These are phyloP conservation scores for Penicillium cinerascens DNA, from an alignment of 495 filamentous ascomycete genomes.

Conservation along the genomic window DNA sequence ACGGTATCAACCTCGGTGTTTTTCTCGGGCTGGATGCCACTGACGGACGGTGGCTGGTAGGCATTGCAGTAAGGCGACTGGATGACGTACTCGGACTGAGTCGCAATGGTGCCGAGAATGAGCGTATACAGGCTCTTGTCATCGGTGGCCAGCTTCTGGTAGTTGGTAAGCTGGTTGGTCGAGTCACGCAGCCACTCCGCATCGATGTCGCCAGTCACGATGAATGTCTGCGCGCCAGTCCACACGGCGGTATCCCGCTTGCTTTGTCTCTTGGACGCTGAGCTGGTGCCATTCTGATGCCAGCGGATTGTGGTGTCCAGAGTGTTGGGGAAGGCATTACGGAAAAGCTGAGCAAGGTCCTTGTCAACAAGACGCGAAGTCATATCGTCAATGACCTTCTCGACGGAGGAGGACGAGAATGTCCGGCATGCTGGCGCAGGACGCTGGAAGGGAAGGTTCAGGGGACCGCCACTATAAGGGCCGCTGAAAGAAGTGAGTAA, in stretches of 20 bases:
- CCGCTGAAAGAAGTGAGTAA: constrained; percentile 42
- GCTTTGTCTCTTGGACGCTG: constrained; percentile 29
- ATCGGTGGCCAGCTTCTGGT: constrained; percentile 77
- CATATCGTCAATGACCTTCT: constrained; percentile 81
- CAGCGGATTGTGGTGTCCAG: constrained; percentile 87
- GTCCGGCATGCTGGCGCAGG: constrained; percentile 79
- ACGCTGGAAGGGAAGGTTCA: constrained; percentile 85
- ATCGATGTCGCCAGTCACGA: constrained; percentile 98
- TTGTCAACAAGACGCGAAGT: constrained; percentile 75
- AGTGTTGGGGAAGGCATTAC: constrained; percentile 96
- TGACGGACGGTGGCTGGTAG: constrained; percentile 89
- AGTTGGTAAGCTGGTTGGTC: constrained; percentile 90
- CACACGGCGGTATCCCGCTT: constrained; percentile 59
- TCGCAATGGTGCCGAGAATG: constrained; percentile 93
- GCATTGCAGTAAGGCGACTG: constrained; percentile 96
- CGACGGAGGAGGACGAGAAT: constrained; percentile 79
- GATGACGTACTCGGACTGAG: constrained; percentile 92
- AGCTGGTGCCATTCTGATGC: constrained; percentile 54
- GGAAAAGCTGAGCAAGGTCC: constrained; percentile 89
- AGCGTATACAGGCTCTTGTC: constrained; percentile 72
- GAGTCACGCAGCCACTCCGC: constrained; percentile 98
- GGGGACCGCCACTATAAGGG: constrained; percentile 74
- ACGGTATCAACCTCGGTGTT: constrained; percentile 81
- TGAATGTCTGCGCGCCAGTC: constrained; percentile 85
- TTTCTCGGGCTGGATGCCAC: constrained; percentile 60